Conservation (phyloP, 768 basidiomycete species). For the Glaciozyma martinii region DNA sequence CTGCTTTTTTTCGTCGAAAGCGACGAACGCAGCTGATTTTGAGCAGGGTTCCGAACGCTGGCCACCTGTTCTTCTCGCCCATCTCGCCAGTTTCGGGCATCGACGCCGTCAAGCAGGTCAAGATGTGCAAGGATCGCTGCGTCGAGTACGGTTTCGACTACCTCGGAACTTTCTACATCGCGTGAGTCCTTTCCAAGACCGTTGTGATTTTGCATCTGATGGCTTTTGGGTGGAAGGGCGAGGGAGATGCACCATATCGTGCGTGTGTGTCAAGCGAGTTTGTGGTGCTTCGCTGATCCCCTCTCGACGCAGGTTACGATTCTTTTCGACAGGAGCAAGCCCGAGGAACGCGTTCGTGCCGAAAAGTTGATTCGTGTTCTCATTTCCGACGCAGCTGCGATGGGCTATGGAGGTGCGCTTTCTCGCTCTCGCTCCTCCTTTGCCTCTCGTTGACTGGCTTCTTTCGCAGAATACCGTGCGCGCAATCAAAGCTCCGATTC, state of each 20-base stretch:
- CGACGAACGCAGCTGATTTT: no score
- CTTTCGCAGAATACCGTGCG: not conserved
- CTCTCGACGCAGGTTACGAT: not conserved
- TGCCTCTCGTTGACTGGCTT: not conserved
- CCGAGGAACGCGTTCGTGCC: constrained; percentile 10
- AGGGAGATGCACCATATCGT: not conserved
- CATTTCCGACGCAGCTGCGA: constrained; percentile 9
- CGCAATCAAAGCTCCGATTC: not conserved
- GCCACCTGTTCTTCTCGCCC: constrained; percentile 28
- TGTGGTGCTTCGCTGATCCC: not conserved
- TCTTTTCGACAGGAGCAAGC: constrained; percentile 15
- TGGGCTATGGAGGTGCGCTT: constrained; percentile 14
- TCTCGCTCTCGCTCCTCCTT: not conserved
- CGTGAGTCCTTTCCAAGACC: not conserved
- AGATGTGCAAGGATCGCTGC: constrained; percentile 13
- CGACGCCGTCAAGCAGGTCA: constrained; percentile 11
- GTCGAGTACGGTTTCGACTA: constrained; percentile 21
- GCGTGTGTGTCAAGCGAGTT: no score
- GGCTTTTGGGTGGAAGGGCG: not conserved
- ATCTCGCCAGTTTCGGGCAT: constrained; percentile 3
- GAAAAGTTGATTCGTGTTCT: constrained; percentile 15
- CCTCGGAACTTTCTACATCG: constrained; percentile 12
- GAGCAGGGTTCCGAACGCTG: constrained; percentile 14
- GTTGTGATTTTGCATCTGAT: not conserved
- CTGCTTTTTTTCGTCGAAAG: no score